Percentiles rank a stretch among this genome's conserved stretches.
These are phyloP conservation scores for Chaetoscypha palmicola DNA, from an alignment of 2,329 filamentous ascomycete genomes.

Conservation along the genomic window DNA sequence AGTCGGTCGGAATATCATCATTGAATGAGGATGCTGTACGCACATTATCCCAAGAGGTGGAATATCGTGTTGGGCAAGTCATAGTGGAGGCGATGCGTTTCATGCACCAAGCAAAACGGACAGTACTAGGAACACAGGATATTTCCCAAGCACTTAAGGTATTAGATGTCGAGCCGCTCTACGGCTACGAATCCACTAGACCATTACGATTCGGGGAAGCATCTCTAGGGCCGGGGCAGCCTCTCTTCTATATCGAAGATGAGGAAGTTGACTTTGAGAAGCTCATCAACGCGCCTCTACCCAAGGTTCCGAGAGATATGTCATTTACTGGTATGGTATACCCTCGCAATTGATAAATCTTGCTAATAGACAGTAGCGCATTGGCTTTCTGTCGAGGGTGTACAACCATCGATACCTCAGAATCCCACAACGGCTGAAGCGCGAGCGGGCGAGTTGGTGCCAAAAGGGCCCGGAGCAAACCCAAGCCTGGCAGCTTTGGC, in stretches of 20 bases:
- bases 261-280: conserved; percentile 99
- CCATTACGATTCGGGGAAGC: conserved; percentile 90
- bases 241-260: conserved; percentile 94
- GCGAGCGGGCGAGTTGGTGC: conserved; percentile 74
- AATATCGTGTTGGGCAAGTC: conserved; percentile 90
- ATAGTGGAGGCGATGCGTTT: conserved; percentile 91
- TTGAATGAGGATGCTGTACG: conserved; percentile 82
- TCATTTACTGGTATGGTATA: conserved; percentile 69
- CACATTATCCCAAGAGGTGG: conserved; percentile 84
- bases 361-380: conserved; percentile 54
- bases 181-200: conserved; percentile 89
- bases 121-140: conserved; percentile 81
- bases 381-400: conserved; percentile 96
- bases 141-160: conserved; percentile 78
- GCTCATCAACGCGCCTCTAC: conserved; percentile 90
- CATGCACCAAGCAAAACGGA: conserved; percentile 87
- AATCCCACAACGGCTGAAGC: conserved; percentile 86
- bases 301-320: conserved; percentile 89
- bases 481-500: conserved; percentile 75
- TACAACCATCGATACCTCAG: conserved; percentile 92
- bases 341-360: background rate
- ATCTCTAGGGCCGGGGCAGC: conserved; percentile 85
- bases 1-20: conserved; percentile 81
- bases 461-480: conserved; percentile 85
- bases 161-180: conserved; percentile 88